Evolutionary conservation across 2,329 filamentous ascomycete genomes (phyloP).

Genomic region (Exophiala bonariae): DNA sequence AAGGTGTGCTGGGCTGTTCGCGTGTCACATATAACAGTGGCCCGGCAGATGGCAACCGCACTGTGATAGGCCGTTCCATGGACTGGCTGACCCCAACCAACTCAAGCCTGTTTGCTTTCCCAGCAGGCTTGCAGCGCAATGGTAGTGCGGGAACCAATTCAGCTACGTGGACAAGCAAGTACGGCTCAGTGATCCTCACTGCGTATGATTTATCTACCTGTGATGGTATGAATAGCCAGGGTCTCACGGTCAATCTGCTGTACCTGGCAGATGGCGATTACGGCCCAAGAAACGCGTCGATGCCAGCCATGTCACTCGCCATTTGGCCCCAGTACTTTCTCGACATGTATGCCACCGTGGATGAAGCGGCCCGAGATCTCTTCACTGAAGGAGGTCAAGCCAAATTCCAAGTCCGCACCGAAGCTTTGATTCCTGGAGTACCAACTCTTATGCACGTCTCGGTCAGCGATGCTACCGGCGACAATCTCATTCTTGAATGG

Average conservation of each 20-base stretch:
- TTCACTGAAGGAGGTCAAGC: not conserved
- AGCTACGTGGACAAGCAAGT: constrained; percentile 4
- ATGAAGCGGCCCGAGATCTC: not conserved
- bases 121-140: constrained; percentile 2
- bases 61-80: constrained; percentile 1
- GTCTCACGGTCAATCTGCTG: constrained; percentile 4
- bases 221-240: constrained; percentile 4
- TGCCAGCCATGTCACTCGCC: constrained; percentile 3
- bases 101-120: constrained; percentile 6
- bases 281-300: constrained; percentile 1
- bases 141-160: not conserved
- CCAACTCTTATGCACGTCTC: constrained; percentile 4
- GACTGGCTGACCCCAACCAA: constrained; percentile 5
- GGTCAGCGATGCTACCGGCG: constrained; percentile 1
- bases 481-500: constrained; percentile 11
- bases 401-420: constrained; percentile 5
- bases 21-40: constrained; percentile 1
- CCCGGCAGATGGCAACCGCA: constrained; percentile 1
- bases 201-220: constrained; percentile 1
- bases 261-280: constrained; percentile 4
- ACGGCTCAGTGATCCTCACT: constrained; percentile 1
- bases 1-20: too few relatives aligned
- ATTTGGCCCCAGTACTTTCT: constrained; percentile 10
- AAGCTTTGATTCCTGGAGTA: not conserved
- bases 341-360: constrained; percentile 1